Percentiles rank a stretch among this genome's conserved stretches.
phyloP scores from a whole-genome alignment of 2,329 filamentous ascomycete genomes.

The Pseudopyrenochaeta lycopersici region DNA sequence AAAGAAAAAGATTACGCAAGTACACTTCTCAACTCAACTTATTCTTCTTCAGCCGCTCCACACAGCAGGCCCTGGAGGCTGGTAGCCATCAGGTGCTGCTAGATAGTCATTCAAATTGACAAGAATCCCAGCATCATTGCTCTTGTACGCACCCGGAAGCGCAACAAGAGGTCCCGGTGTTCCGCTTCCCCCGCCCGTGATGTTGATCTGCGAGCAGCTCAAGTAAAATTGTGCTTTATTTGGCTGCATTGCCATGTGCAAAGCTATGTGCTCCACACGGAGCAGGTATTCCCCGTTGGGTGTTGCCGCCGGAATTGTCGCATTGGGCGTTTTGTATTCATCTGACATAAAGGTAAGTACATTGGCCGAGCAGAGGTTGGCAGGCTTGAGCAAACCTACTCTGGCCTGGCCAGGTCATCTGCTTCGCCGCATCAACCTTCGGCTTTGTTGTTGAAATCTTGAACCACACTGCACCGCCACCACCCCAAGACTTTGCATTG shows the following conservation, averaged over 20 bases:
- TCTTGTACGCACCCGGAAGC: conserved; percentile 38
- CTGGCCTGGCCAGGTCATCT: conserved; percentile 43
- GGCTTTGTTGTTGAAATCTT: conserved; percentile 39
- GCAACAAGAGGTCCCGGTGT: conserved; percentile 42
- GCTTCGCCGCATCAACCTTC: conserved; percentile 33
- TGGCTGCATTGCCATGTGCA: conserved; percentile 44
- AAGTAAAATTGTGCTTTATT: conserved; percentile 51
- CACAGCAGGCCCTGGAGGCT: conserved; percentile 34
- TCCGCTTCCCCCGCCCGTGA: conserved; percentile 53
- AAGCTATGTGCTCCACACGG: conserved; percentile 50
- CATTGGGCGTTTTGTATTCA: conserved; percentile 42
- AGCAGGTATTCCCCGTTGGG: conserved; percentile 52
- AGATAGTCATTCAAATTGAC: conserved; percentile 31
- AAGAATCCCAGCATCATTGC: conserved; percentile 34
- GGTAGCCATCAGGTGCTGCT: conserved; percentile 24
- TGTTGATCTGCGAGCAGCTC: conserved; percentile 53
- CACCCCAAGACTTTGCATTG: conserved; percentile 38
- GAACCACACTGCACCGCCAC: conserved; percentile 38
- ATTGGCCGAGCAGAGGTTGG: neutral
- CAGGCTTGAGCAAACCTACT: conserved; percentile 19
- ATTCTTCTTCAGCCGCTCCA: conserved; percentile 23
- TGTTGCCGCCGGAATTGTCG: conserved; percentile 45
- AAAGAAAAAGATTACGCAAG: neutral
- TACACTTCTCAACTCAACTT: neutral
- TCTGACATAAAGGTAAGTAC: conserved; percentile 16